Evolutionary conservation across 176 grass and related monocot species (phyloP), one percentile per base, ranked within the genome.

Genomic region (Oropetium thomaeum): DNA sequence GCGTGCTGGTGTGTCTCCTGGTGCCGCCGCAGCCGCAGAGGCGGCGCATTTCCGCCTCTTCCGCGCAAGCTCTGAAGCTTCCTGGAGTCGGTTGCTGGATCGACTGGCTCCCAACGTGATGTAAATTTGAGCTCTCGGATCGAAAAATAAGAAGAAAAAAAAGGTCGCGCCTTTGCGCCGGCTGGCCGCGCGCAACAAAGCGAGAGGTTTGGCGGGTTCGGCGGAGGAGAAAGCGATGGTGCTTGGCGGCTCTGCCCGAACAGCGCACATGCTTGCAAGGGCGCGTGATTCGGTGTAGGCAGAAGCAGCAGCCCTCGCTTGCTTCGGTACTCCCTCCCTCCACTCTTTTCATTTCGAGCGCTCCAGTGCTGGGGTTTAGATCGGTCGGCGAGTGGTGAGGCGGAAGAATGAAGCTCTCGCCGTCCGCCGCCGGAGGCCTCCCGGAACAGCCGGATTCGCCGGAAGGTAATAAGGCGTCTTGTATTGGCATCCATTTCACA

Each of bases 391-490:
- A 53, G 44, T n/a, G 69, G 69, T 5, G 11, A n/a, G n/a, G 39
- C 8, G 29, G 2, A 19, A 83, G 44, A 35, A 88, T 88, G 86
- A 75, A 88, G 69, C 80, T 75, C 54, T 88, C 86, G 17, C 80
- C 86, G 28, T 88, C 86, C 42, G 30, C 75, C 69, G 22, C 16
- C 75, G 42, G 67, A 15, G 49, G 62, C 38, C 62, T 74, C 6
- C 69, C 64, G 6, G 86, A 88, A 10, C 69, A 88, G 62, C 75
- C 75, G 44, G 28, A 28, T 5, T 83, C 86, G 62, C 86, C 80
- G 43, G 80, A 88, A 83, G 86, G 86, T 88, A 88, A 41, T 88
- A 88, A 41, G 7, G 16, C 71, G 57, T 37, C 65, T 55, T 19
- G 40, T 67, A 34, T 87, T 73, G 52, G 60, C 75, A 79, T 74